Conservation (phyloP, 2,329 filamentous ascomycete species). For the Pseudocercospora pini-densiflorae region DNA sequence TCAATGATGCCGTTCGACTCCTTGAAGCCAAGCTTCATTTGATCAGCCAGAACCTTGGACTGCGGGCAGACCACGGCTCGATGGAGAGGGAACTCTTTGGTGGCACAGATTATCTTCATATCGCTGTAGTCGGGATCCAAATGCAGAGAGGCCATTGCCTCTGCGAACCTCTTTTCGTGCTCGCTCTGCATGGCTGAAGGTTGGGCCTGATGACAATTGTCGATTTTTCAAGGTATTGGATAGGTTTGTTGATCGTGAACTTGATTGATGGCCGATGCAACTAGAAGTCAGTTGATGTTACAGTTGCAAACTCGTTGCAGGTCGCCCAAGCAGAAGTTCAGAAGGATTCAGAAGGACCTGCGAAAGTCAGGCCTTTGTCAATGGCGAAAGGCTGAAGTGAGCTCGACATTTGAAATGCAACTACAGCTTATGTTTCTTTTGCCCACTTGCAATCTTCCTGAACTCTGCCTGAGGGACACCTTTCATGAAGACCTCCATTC, state of each 20-base stretch:
- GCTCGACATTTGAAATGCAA: background rate
- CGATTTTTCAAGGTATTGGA: background rate
- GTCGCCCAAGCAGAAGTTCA: no score
- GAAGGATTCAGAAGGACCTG: background rate
- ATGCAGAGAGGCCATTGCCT: background rate
- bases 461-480: conserved; percentile 91
- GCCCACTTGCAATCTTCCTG: conserved; percentile 76
- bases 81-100: background rate
- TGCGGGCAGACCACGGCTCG: conserved; percentile 8
- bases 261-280: background rate
- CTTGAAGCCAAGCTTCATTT: background rate
- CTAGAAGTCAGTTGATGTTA: background rate
- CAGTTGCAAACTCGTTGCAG: no score
- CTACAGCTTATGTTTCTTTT: conserved; percentile 93
- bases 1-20: background rate
- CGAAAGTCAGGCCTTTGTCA: background rate
- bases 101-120: conserved; percentile 12
- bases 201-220: no score
- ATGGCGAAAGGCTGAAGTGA: background rate
- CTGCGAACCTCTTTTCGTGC: background rate
- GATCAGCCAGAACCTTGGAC: background rate
- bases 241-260: no score
- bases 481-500: conserved; percentile 76
- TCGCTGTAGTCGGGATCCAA: background rate
- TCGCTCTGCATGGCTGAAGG: background rate